Evolutionary conservation across 176 grass and related monocot species (phyloP).

Genomic region (Oryza australiensis): DNA sequence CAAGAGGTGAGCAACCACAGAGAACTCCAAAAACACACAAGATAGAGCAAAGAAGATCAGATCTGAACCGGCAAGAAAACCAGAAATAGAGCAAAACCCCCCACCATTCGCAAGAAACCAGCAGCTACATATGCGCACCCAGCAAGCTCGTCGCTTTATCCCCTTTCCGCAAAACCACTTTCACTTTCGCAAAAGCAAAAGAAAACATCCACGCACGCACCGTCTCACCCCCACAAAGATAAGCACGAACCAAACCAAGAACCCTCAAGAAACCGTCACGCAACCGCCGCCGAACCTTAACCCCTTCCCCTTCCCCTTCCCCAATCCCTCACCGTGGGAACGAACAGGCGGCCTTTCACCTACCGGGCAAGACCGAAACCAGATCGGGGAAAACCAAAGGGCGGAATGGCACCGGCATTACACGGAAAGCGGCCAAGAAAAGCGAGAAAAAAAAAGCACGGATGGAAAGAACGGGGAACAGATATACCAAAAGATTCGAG

Average conservation of each 20-base stretch:
- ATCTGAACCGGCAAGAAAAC: background rate
- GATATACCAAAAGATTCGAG: background rate
- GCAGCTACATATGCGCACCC: constrained; percentile 16
- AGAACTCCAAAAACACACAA: background rate
- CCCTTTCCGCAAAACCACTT: background rate
- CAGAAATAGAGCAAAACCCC: background rate
- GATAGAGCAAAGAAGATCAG: background rate
- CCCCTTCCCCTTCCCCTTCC: background rate
- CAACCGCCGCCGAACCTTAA: background rate
- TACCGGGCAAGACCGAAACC: background rate
- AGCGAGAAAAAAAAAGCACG: background rate
- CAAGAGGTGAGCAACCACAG: background rate
- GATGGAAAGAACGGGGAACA: background rate
- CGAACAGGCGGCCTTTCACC: background rate
- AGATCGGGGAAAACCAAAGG: background rate
- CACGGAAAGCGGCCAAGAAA: background rate
- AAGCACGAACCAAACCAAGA: background rate
- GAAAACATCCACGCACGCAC: background rate
- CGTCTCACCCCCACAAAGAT: background rate
- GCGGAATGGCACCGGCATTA: constrained; percentile 16
- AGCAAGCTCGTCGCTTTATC: constrained; percentile 30
- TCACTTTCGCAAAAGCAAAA: background rate
- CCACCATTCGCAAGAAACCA: constrained; percentile 7
- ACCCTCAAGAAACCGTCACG: background rate
- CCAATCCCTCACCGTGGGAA: background rate